Evolutionary conservation across 345 rosid genomes (phyloP), one percentile per base, ranked within the genome.

Genomic region (Draba incana): DNA sequence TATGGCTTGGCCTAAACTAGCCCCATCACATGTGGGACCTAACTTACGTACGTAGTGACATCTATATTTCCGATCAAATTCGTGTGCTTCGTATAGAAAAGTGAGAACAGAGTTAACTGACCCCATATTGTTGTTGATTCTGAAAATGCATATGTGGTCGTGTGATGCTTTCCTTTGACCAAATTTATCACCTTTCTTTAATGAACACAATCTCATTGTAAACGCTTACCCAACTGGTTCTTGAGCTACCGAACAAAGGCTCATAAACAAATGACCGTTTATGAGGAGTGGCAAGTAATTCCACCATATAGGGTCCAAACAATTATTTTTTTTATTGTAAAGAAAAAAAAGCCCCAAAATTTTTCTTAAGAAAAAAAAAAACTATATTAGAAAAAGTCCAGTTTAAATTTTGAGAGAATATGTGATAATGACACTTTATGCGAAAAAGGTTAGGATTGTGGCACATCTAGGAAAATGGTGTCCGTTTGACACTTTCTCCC

Each of bases 1-100:
- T 41, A 39, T 68, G 46, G 56, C 13, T 57, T 37, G 48, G 13
- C 49, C 38, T 51, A 39, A 38, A 33, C 28, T 57, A 33, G 24
- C 42, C 47, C 9, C 48, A 24, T 47, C 41, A 24, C 14, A 24
- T 20, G 39, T 20, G 12, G 10, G 45, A 13, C 31, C 13, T 44
- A 14, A 14, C 31, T 10, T 28, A 28, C 31, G 0, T 31, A 31
- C 8, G 6, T 31, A 31, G 35, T 31, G 9, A 31, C 6, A 44
- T 43, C n/a, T 30, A 31, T 30, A 31, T 12, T 38, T 65, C 42
- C 41, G 2, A 35, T 38, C 27, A 68, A 24, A n/a, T 67, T 49
- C 5, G 8, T 25, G 6, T 8, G 33, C 15, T 20, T 49, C 14
- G 45, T 49, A 28, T 48, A 28, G 8, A 13, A 27, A 58, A 8